Evolutionary conservation across 179 eudicot species (phyloP).

Genomic region (Silene noctiflora): DNA sequence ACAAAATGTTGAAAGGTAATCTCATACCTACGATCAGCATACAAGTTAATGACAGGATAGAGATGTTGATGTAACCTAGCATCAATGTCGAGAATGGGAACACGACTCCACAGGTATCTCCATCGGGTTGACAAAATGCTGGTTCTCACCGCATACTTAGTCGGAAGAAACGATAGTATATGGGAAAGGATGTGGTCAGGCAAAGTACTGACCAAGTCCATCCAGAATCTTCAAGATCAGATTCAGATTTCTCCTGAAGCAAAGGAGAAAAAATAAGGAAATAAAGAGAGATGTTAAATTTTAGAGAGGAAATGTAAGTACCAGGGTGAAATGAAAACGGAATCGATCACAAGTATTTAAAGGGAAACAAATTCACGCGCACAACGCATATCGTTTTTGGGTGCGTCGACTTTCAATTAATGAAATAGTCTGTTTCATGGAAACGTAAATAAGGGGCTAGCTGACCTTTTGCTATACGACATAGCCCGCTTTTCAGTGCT

Average conservation of each 20-base stretch:
- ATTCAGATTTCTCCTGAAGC: conserved; percentile 18
- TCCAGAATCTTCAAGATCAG: conserved; percentile 2
- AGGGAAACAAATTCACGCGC: conserved; percentile 2
- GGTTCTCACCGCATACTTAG: conserved; percentile 28
- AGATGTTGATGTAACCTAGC: conserved; percentile 7
- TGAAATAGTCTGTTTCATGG: background rate
- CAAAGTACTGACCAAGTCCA: conserved; percentile 35
- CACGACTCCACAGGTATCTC: conserved; percentile 31
- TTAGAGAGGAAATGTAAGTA: background rate
- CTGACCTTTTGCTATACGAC: conserved; percentile 7
- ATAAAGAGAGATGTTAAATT: background rate
- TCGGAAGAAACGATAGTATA: conserved; percentile 38
- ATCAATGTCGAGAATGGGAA: conserved; percentile 28
- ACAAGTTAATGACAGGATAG: conserved; percentile 2
- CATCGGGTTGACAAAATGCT: conserved; percentile 33
- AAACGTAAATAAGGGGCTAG: background rate
- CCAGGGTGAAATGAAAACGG: background rate
- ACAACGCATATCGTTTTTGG: conserved; percentile 6
- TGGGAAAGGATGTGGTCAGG: conserved; percentile 30
- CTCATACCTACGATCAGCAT: conserved; percentile 20
- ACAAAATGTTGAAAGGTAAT: conserved; percentile 26
- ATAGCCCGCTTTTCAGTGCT: background rate
- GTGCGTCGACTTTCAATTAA: background rate
- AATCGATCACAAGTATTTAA: background rate
- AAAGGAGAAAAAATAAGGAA: background rate